Base-by-base conservation (phyloP, 768 basidiomycete species). In the Suillus spraguei region DNA sequence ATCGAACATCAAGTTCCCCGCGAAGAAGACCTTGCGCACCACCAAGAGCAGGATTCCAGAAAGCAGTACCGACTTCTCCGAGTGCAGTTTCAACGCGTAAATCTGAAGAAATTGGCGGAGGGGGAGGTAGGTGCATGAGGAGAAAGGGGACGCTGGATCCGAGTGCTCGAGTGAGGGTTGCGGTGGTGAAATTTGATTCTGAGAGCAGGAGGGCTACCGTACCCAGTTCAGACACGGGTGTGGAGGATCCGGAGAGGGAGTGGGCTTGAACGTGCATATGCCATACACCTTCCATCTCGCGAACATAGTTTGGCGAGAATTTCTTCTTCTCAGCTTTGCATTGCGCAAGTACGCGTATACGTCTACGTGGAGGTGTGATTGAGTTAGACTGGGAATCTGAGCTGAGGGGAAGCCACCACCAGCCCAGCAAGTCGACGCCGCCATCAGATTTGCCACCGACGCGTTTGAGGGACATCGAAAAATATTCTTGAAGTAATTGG, bases 241-340 rank as follows among this genome's bases (percentile, higher is more conserved):
- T 28, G 6, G 60, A 33, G 8, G 49, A 49, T 28, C 5, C 42
- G 11, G 24, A 28, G 16, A 7, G 47, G 8, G 60, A 38, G 14
- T 2, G 55, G 14, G 47, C 35, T 54, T 33, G 63, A 39, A 66
- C 22, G 1, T 64, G 68, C 62, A 79, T 71, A 68, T 86, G 82
- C 60, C 90, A 76, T 14, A 95, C 95, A n/a, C 95, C 95, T 71
- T 97, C 95, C 78, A 96, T 81, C 72, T 97, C 95, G 38, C 95
- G 86, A 0, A 97, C 84, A 68, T 89, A 89, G 32, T 87, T 87
- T 3, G 95, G 94, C 4, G 91, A 84, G 42, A 88, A 74, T 71
- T 90, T 91, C 76, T 87, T 89, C 79, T 87, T 89, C 70, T 95
- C 92, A 0, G 94, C 94, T 80, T 97, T 97, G 79, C 95, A 97